Percentiles rank a stretch among this genome's conserved stretches.
Evolutionary conservation across 768 basidiomycete species (phyloP).

Genomic region (Rhizopogon vinicolor): DNA sequence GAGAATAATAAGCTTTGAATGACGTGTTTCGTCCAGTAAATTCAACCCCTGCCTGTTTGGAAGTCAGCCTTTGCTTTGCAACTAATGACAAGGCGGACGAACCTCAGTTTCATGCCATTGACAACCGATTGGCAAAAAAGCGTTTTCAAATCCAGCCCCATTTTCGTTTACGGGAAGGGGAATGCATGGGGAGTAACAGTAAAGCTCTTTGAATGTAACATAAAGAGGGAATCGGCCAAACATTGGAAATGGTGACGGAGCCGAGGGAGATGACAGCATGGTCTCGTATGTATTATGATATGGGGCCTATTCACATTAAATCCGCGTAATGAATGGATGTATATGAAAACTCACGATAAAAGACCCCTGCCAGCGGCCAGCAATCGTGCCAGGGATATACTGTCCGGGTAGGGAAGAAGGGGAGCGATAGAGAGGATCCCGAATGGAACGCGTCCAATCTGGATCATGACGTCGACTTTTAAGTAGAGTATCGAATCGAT

Average conservation of each 20-base stretch:
- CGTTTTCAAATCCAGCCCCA: slow-evolving; percentile 34
- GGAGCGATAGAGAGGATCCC: neutral
- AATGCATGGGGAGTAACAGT: slow-evolving; percentile 28
- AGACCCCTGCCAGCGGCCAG: slow-evolving; percentile 48
- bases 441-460: slow-evolving; percentile 22
- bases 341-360: slow-evolving; percentile 30
- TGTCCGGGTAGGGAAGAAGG: slow-evolving; percentile 8
- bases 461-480: slow-evolving; percentile 29
- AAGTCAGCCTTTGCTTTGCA: neutral
- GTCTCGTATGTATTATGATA: slow-evolving; percentile 32
- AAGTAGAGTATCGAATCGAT: slow-evolving; percentile 11
- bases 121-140: slow-evolving; percentile 41
- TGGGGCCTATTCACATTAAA: slow-evolving; percentile 29
- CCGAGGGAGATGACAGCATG: slow-evolving; percentile 29
- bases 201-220: slow-evolving; percentile 45
- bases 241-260: slow-evolving; percentile 30
- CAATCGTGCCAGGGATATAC: slow-evolving; percentile 41
- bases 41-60: slow-evolving; percentile 22
- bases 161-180: slow-evolving; percentile 32
- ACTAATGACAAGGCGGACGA: neutral
- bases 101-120: slow-evolving; percentile 30
- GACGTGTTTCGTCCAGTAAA: slow-evolving; percentile 28
- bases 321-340: neutral
- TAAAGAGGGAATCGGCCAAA: slow-evolving; percentile 44
- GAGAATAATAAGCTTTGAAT: slow-evolving; percentile 37